Evolutionary conservation across 345 rosid genomes (phyloP), one percentile per base, ranked within the genome.

Genomic region (Excoecaria agallocha): DNA sequence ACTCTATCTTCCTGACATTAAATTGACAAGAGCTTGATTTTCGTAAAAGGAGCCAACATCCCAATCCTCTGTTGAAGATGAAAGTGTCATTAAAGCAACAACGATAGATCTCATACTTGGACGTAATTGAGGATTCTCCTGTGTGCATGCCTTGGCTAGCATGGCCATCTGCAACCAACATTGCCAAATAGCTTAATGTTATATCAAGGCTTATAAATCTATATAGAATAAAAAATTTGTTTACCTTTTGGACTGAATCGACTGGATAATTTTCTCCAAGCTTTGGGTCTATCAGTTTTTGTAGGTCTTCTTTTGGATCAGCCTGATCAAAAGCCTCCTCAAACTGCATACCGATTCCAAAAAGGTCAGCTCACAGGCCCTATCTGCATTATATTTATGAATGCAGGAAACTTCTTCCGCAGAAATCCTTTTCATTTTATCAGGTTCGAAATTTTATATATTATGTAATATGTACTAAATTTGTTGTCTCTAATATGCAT

Each of bases 81-180:
- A 91, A 24, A 96, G 93, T 3, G 98, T 88, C 79, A 89, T 93
- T 48, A 91, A 77, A 45, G 97, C 96, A 50, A 93, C 98, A 74
- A 93, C 99, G 4, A 93, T 81, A 51, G 94, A 90, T 79, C 97
- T 89, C 98, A 90, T 95, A 41, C 88, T 88, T 1, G 98, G 98
- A 5, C 97, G 89, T 63, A 85, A 77, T 73, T 86, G 96, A 43
- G 97, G 90, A 55, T 83, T 86, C 85, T 88, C 98, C 66, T 85
- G 90, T 3, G 99, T 91, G 84, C 99, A 93, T 10, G 87, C 98
- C 78, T 80, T 89, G 30, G 93, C 99, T 60, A 95, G 88, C 78
- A 88, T 92, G 55, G 93, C 91, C 93, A 95, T 91, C 99, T 95
- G 90, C 76, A 74, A 73, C 56, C 35, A 46, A 68, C 46, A 19